phyloP scores from a whole-genome alignment of 1,284 basidiomycete species.

The Bjerkandera adusta region DNA sequence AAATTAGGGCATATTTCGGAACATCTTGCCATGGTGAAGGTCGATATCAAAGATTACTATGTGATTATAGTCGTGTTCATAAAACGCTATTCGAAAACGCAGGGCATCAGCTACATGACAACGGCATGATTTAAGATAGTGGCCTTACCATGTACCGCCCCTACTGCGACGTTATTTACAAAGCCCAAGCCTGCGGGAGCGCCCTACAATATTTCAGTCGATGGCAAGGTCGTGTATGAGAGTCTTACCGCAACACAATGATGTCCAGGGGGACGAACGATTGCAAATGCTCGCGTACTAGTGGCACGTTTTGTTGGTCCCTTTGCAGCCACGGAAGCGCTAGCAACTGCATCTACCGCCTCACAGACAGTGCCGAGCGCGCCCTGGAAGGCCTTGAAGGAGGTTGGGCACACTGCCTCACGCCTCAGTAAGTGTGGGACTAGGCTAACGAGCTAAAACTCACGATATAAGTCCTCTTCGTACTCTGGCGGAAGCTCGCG shows the following conservation, averaged over 20 bases:
- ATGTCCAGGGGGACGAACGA: conserved; percentile 86
- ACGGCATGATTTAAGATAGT: background rate
- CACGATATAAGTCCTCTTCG: conserved; percentile 82
- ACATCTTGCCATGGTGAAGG: conserved; percentile 74
- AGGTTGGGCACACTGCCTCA: conserved; percentile 62
- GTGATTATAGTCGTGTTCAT: conserved; percentile 76
- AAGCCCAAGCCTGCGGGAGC: conserved; percentile 92
- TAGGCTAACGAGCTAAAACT: conserved; percentile 25
- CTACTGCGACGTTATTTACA: conserved; percentile 91
- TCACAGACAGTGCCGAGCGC: conserved; percentile 81
- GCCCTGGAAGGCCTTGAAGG: conserved; percentile 72
- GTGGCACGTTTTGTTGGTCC: too few species aligned
- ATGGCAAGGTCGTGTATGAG: background rate
- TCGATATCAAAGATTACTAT: conserved; percentile 93
- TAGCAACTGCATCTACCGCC: conserved; percentile 65
- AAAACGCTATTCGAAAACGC: conserved; percentile 55
- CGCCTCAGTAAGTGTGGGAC: background rate
- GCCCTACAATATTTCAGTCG: conserved; percentile 35
- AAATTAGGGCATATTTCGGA: background rate
- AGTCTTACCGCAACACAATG: conserved; percentile 71
- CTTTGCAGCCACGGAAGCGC: background rate
- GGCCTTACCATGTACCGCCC: conserved; percentile 78
- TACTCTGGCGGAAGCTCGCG: conserved; percentile 76
- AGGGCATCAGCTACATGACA: background rate
- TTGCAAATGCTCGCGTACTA: conserved; percentile 69